phyloP scores from a whole-genome alignment of 305 asterid genomes.

The Euphrasia arctica region DNA sequence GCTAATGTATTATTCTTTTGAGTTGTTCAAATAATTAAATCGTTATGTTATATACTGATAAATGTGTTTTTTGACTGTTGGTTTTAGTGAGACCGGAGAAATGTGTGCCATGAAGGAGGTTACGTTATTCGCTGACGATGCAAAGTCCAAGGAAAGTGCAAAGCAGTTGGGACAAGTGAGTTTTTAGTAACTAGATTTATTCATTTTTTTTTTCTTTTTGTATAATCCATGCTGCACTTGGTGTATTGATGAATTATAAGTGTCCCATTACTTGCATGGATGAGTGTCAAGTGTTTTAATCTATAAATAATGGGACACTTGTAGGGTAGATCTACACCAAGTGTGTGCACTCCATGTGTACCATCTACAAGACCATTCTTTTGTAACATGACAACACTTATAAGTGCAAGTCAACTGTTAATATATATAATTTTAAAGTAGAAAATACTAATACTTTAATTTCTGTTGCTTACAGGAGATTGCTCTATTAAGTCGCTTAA shows the following conservation, averaged over 20 bases:
- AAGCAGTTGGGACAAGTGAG: constrained; percentile 98
- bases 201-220: constrained; percentile 10
- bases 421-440: constrained; percentile 5
- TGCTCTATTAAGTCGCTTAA: constrained; percentile 72
- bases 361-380: too few relatives aligned
- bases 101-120: constrained; percentile 99
- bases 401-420: constrained; percentile 10
- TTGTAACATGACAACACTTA: constrained; percentile 9
- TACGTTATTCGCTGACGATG: constrained; percentile 91
- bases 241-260: too few relatives aligned
- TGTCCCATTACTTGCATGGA: too few relatives aligned
- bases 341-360: too few relatives aligned
- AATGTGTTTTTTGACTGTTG: constrained; percentile 28
- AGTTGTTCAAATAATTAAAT: constrained; percentile 1
- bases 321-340: too few relatives aligned
- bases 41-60: constrained; percentile 21
- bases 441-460: constrained; percentile 19
- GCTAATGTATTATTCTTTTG: not conserved
- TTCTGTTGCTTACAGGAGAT: constrained; percentile 70
- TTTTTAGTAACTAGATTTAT: constrained; percentile 25
- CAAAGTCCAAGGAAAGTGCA: constrained; percentile 97
- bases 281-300: too few relatives aligned
- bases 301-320: too few relatives aligned
- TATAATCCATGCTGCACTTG: too few relatives aligned
- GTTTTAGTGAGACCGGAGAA: constrained; percentile 88